These are phyloP conservation scores for Sambucus nigra DNA, from an alignment of 129 eudicot genomes.

Conservation along the genomic window DNA sequence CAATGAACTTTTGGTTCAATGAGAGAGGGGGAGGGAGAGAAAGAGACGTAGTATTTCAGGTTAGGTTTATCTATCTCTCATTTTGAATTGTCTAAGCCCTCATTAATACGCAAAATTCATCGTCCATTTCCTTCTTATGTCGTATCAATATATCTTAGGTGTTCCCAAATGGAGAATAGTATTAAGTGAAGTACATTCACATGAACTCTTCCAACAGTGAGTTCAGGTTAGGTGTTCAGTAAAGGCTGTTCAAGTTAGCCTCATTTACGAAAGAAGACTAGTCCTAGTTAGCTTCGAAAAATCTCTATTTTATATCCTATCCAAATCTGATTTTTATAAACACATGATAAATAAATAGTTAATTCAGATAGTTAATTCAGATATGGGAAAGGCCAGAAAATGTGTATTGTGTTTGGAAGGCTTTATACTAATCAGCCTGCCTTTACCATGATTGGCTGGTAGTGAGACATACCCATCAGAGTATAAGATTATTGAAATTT, in stretches of 20 bases:
- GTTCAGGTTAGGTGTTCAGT: conserved; percentile 15
- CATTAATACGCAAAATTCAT: conserved; percentile 6
- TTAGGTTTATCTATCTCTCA: not conserved
- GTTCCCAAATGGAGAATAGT: conserved; percentile 29
- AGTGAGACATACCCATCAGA: not conserved
- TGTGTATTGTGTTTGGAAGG: too few relatives aligned
- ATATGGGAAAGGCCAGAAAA: not conserved
- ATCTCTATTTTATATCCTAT: not conserved
- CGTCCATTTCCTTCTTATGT: conserved; percentile 13
- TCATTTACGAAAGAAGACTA: not conserved
- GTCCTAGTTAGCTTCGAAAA: not conserved
- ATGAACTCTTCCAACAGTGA: conserved; percentile 13
- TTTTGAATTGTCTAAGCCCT: not conserved
- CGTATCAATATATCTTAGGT: conserved; percentile 5
- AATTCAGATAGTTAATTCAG: not conserved
- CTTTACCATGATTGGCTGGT: not conserved
- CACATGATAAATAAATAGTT: not conserved
- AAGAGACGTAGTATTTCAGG: not conserved
- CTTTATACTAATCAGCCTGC: not conserved
- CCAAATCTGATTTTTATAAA: too few relatives aligned
- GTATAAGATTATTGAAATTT: not conserved
- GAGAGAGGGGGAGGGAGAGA: conserved; percentile 1
- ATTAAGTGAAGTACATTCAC: conserved; percentile 28
- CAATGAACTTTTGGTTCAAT: too few relatives aligned
- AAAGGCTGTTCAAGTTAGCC: conserved; percentile 1